Evolutionary conservation across 352 stramenopile species (phyloP).

Genomic region (Phytophthora multivora): DNA sequence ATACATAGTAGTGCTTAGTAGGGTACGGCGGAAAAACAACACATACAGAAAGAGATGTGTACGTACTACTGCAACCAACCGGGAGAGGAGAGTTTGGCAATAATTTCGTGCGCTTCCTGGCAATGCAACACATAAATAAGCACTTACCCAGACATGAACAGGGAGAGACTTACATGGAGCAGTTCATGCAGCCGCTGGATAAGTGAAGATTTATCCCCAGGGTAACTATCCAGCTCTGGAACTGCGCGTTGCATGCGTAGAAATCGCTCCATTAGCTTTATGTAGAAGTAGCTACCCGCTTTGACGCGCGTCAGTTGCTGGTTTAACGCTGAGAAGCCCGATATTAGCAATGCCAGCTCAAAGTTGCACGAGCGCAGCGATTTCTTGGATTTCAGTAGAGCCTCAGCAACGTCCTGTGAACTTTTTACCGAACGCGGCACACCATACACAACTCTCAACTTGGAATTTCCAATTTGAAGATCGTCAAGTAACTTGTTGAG

Average conservation of each 20-base stretch:
- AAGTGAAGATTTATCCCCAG: conserved; percentile 29
- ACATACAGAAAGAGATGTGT: too few species aligned
- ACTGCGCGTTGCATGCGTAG: conserved; percentile 38
- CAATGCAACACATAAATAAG: neutral
- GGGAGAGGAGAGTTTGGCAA: conserved; percentile 29
- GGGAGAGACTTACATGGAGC: conserved; percentile 15
- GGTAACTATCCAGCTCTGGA: conserved; percentile 56
- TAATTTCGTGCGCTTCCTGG: conserved; percentile 41
- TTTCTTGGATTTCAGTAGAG: conserved; percentile 35
- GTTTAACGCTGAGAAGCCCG: conserved; percentile 39
- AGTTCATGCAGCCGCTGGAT: conserved; percentile 26
- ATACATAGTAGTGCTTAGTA: too few species aligned
- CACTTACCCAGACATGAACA: neutral
- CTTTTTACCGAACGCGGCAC: conserved; percentile 8
- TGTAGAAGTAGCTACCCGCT: conserved; percentile 26
- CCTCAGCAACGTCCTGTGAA: conserved; percentile 3
- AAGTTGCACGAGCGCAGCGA: conserved; percentile 43
- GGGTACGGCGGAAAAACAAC: neutral
- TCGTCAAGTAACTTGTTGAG: conserved; percentile 27
- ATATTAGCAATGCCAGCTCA: conserved; percentile 55
- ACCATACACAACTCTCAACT: conserved; percentile 18
- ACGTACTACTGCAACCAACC: conserved; percentile 48
- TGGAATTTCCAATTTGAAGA: conserved; percentile 2
- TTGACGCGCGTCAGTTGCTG: conserved; percentile 16
- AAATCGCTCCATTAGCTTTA: conserved; percentile 24